Evolutionary conservation across 2,329 filamentous ascomycete genomes (phyloP), one percentile per base, ranked within the genome.

Genomic region (Coniochaeta prunicola): DNA sequence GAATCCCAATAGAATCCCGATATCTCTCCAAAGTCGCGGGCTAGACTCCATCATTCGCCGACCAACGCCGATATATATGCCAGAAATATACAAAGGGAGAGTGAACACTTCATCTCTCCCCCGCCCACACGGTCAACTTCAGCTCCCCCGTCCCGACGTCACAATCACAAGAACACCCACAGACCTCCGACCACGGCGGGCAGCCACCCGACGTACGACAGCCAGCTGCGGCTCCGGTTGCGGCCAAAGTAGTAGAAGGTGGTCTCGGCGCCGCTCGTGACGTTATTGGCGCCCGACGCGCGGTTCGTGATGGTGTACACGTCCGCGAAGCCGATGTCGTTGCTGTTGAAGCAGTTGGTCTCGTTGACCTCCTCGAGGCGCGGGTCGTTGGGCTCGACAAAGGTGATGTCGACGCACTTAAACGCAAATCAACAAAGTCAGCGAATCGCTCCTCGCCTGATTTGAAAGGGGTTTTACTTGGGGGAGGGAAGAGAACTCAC

Each of bases 341-440:
- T 86, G 60, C 87, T 90, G 77, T 97, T 97, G 80, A 88, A 92
- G 80, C 93, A 97, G 75, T 96, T 97, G 15, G 84, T 81, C 60
- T 80, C 77, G 70, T 89, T 96, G 64, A 97, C 90, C 64, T 88
- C 78, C 59, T 77, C 78, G 56, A 96, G 85, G 53, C 75, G 76
- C 40, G 74, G 63, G 69, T 96, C 88, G 67, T 85, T 77, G 26
- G 90, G 89, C 1, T 92, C 89, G 54, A 88, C 90, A 66, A 97
- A 96, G 53, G 89, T 93, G 67, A 97, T 96, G 70, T 97, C 93
- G 65, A 96, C 92, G 70, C 94, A 97, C 91, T 96, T 34, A 8
- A 34, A 34, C 33, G 15, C 8, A 34, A 34, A 48, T n/a, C 40
- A n/a, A n/a, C n/a, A n/a, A n/a, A n/a, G n/a, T n/a, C n/a, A n/a